These are phyloP conservation scores for Magnusiomyces tetraspermus DNA, from an alignment of 1,139 yeast genomes.

Conservation along the genomic window DNA sequence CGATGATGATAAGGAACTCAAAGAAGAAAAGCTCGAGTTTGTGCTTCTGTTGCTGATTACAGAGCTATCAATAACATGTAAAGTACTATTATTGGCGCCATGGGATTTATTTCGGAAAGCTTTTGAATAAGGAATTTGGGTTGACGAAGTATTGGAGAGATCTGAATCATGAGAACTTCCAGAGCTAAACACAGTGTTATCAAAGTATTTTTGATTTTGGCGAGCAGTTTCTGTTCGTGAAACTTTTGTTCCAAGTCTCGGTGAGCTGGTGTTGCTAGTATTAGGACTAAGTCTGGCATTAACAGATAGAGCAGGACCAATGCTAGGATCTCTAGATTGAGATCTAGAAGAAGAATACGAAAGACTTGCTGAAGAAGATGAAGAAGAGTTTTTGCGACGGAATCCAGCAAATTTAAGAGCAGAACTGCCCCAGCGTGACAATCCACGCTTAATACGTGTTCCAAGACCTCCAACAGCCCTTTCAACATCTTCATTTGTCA, in stretches of 20 bases:
- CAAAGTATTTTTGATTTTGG: slow-evolving; percentile 5
- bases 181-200: slow-evolving; percentile 1
- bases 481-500: slow-evolving; percentile 60
- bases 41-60: background rate
- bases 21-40: slow-evolving; percentile 1
- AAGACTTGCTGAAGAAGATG: slow-evolving; percentile 12
- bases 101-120: background rate
- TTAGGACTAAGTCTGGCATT: background rate
- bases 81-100: background rate
- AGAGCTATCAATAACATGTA: background rate
- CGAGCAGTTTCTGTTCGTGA: background rate
- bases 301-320: background rate
- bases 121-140: background rate
- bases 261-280: background rate
- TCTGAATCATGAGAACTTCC: slow-evolving; percentile 4
- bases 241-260: background rate
- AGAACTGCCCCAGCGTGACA: slow-evolving; percentile 37
- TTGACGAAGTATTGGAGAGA: slow-evolving; percentile 1
- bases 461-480: slow-evolving; percentile 72
- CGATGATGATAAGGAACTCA: background rate
- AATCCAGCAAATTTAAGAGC: slow-evolving; percentile 42
- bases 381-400: slow-evolving; percentile 18
- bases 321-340: slow-evolving; percentile 5
- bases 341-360: slow-evolving; percentile 9
- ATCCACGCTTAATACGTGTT: slow-evolving; percentile 45